These are phyloP conservation scores for Sabuloglossum arenarium DNA, from an alignment of 495 filamentous ascomycete genomes.

Conservation along the genomic window DNA sequence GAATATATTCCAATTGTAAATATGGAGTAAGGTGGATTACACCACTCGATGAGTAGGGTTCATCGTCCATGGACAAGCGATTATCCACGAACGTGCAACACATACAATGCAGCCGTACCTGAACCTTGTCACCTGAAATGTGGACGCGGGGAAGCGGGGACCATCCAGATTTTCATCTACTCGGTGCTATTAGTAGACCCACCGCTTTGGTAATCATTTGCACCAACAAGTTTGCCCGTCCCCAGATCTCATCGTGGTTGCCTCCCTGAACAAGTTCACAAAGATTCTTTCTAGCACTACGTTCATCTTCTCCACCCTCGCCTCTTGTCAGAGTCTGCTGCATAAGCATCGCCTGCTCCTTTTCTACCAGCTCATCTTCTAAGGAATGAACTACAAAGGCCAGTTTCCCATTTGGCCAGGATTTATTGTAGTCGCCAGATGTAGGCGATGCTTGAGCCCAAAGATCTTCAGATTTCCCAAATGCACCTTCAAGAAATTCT, in stretches of 20 bases:
- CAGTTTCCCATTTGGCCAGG: conserved; percentile 1
- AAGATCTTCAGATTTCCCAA: conserved; percentile 29
- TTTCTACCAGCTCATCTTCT: conserved; percentile 5
- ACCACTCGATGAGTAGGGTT: too few species aligned
- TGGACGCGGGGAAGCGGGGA: conserved; percentile 1
- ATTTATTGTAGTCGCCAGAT: conserved; percentile 3
- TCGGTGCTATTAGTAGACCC: not conserved
- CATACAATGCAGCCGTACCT: not conserved
- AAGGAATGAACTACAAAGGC: not conserved
- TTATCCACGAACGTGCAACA: too few species aligned
- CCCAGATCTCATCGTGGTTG: conserved; percentile 41
- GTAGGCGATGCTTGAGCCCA: conserved; percentile 36
- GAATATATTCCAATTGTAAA: too few species aligned
- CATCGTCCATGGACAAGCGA: too few species aligned
- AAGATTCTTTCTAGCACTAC: conserved; percentile 28
- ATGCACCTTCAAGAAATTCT: conserved; percentile 38
- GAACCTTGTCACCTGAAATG: not conserved
- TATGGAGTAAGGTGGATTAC: too few species aligned
- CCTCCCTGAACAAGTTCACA: conserved; percentile 24
- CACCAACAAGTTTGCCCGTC: conserved; percentile 29
- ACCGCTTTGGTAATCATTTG: conserved; percentile 9
- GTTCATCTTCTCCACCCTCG: conserved; percentile 36
- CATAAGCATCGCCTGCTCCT: conserved; percentile 6
- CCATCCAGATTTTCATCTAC: not conserved
- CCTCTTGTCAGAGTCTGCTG: conserved; percentile 10